Evolutionary conservation across 495 filamentous ascomycete species (phyloP).

Genomic region (Cenococcum geophilum): DNA sequence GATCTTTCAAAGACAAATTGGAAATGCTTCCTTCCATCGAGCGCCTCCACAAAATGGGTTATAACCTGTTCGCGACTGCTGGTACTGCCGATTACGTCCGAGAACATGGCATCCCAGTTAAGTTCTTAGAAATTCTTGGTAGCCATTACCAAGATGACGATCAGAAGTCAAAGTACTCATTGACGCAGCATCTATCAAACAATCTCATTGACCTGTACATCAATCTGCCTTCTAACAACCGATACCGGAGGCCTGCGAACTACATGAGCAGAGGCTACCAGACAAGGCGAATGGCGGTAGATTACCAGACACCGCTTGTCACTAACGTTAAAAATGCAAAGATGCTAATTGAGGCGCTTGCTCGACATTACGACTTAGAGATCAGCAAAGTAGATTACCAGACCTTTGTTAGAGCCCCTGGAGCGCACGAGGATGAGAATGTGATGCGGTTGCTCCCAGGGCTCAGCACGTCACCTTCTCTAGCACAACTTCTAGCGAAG

Average conservation of each 20-base stretch:
- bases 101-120: conserved; percentile 80
- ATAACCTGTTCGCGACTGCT: conserved; percentile 90
- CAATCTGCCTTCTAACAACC: conserved; percentile 96
- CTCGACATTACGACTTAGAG: conserved; percentile 76
- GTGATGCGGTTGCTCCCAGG: conserved; percentile 68
- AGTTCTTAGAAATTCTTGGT: conserved; percentile 81
- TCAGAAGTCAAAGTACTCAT: conserved; percentile 91
- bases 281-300: conserved; percentile 94
- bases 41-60: conserved; percentile 82
- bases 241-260: conserved; percentile 88
- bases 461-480: conserved; percentile 45
- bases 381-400: conserved; percentile 81
- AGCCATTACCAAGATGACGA: conserved; percentile 58
- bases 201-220: conserved; percentile 98
- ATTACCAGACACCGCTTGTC: conserved; percentile 94
- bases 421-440: conserved; percentile 8
- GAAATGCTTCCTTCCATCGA: conserved; percentile 91
- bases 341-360: conserved; percentile 88
- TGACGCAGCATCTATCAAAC: conserved; percentile 91
- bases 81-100: conserved; percentile 94
- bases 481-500: conserved; percentile 65
- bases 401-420: conserved; percentile 43
- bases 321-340: conserved; percentile 99
- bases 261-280: conserved; percentile 98
- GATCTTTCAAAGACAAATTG: conserved; percentile 93